phyloP scores from a whole-genome alignment of 805 yeast species.

The Pichia gijzeniarum region DNA sequence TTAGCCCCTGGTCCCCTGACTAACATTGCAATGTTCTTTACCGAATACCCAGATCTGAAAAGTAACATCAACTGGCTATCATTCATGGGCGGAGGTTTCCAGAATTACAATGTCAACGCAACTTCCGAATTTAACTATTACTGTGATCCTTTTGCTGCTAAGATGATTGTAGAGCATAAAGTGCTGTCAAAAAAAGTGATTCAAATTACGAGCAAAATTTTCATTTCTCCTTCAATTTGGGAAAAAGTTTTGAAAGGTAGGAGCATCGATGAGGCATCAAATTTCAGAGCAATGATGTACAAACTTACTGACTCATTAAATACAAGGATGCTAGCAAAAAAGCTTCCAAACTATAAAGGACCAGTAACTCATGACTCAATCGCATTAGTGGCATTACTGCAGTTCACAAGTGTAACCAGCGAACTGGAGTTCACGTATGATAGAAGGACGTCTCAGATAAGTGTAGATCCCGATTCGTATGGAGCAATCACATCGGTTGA shows the following conservation, averaged over 20 bases:
- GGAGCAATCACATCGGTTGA: constrained; percentile 15
- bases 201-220: constrained; percentile 58
- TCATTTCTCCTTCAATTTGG: constrained; percentile 41
- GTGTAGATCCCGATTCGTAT: constrained; percentile 7
- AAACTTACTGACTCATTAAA: constrained; percentile 50
- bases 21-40: constrained; percentile 53
- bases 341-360: constrained; percentile 41
- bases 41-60: constrained; percentile 47
- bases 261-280: constrained; percentile 28
- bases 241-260: constrained; percentile 33
- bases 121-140: constrained; percentile 71
- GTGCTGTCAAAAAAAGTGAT: constrained; percentile 43
- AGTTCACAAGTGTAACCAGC: constrained; percentile 29
- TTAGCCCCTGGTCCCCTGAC: constrained; percentile 79
- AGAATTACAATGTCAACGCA: constrained; percentile 22
- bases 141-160: constrained; percentile 74
- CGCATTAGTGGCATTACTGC: constrained; percentile 55
- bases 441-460: constrained; percentile 16
- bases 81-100: constrained; percentile 71
- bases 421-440: constrained; percentile 20
- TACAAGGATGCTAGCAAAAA: constrained; percentile 35
- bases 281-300: constrained; percentile 46
- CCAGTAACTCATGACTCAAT: constrained; percentile 82
- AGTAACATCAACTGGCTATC: constrained; percentile 46
- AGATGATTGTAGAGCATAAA: constrained; percentile 43